These are phyloP conservation scores for Chaetothyriales sp. DNA, from an alignment of 2,329 filamentous ascomycete species.

Conservation along the genomic window DNA sequence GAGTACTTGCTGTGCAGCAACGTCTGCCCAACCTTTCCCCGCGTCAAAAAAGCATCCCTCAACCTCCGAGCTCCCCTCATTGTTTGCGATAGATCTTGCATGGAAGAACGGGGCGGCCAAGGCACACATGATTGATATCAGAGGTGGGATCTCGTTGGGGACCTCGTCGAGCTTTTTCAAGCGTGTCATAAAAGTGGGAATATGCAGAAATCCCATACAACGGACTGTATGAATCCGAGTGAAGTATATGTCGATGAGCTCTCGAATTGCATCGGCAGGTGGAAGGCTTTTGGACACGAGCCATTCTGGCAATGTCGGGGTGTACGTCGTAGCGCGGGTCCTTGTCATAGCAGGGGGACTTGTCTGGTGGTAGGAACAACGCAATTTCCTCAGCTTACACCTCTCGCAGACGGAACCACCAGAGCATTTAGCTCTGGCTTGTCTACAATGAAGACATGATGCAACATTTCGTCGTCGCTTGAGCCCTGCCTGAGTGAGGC, in stretches of 20 bases:
- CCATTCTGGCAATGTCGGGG: background rate
- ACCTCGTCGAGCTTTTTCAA: slow-evolving; percentile 16
- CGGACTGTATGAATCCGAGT: slow-evolving; percentile 19
- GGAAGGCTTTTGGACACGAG: background rate
- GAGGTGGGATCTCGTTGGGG: slow-evolving; percentile 11
- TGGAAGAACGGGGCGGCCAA: slow-evolving; percentile 16
- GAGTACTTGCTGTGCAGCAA: slow-evolving; percentile 1
- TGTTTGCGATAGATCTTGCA: slow-evolving; percentile 1
- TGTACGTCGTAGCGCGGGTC: too few relatives aligned
- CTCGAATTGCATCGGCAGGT: background rate
- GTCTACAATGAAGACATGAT: background rate
- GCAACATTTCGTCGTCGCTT: background rate
- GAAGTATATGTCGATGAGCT: slow-evolving; percentile 18
- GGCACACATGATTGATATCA: slow-evolving; percentile 19
- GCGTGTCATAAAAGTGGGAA: slow-evolving; percentile 19
- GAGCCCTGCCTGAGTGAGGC: background rate
- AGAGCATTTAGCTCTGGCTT: background rate
- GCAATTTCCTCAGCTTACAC: too few relatives aligned
- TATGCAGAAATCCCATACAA: slow-evolving; percentile 20
- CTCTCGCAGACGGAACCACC: too few relatives aligned
- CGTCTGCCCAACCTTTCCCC: slow-evolving; percentile 7
- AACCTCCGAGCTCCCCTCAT: background rate
- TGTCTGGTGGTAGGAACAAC: too few relatives aligned
- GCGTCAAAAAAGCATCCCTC: background rate
- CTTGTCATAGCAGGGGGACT: too few relatives aligned